These are phyloP conservation scores for Gigaspora rosea DNA, from an alignment of 192 early-diverging fungal genomes.

Conservation along the genomic window DNA sequence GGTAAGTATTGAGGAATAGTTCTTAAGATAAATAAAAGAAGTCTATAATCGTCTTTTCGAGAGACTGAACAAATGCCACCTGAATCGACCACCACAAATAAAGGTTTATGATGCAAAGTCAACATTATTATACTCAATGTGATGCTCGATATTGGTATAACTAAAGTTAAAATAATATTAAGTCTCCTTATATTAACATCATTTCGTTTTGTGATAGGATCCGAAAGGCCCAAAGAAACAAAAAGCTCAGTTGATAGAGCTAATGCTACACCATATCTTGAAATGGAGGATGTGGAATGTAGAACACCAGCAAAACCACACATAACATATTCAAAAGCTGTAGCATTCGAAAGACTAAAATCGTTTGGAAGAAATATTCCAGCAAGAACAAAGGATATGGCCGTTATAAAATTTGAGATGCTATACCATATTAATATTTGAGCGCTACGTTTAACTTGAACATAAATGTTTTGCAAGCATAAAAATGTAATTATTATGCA, in stretches of 20 bases:
- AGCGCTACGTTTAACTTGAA: constrained; percentile 25
- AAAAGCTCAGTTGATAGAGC: constrained; percentile 21
- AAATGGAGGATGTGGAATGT: not conserved
- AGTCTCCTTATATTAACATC: not conserved
- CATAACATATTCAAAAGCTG: not conserved
- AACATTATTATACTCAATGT: not conserved
- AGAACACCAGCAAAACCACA: constrained; percentile 7
- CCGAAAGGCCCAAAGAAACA: not conserved
- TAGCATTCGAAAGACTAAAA: not conserved
- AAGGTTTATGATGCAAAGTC: not conserved
- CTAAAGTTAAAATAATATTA: not conserved
- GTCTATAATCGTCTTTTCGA: not conserved
- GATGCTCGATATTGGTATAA: not conserved
- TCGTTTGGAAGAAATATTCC: constrained; percentile 1
- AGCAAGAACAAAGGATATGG: constrained; percentile 3
- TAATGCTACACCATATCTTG: constrained; percentile 1
- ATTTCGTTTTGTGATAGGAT: not conserved
- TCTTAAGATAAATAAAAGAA: constrained; percentile 12
- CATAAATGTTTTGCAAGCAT: constrained; percentile 29
- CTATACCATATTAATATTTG: constrained; percentile 10
- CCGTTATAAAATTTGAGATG: constrained; percentile 2
- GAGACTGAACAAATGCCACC: constrained; percentile 4
- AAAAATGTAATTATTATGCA: constrained; percentile 8
- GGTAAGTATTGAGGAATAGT: constrained; percentile 3
- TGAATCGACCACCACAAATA: not conserved